Evolutionary conservation across 192 early-diverging fungal species (phyloP), one percentile per base, ranked within the genome.

Genomic region (Chytriomyces confervae): DNA sequence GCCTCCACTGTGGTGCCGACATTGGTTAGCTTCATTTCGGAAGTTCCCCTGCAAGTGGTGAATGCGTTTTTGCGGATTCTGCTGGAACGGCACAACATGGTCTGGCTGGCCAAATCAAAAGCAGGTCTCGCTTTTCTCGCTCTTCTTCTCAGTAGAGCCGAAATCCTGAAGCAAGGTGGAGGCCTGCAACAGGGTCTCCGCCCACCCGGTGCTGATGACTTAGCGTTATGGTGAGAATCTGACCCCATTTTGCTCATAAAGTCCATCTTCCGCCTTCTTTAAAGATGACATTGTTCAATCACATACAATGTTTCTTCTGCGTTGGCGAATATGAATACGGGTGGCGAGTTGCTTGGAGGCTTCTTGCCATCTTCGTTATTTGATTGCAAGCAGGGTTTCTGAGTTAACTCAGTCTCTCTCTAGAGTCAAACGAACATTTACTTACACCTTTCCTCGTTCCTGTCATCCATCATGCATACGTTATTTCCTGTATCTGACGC

Each of bases 1-100:
- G 89, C 97, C 89, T 89, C 93, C 69, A 89, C 91, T 6, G 91
- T 95, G n/a, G 87, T 97, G 49, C 97, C 97, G 8, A 90, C 93
- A 7, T 78, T 96, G 9, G 88, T 96, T 24, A 86, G 85, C 7
- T 91, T 96, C 67, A 82, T 98, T 36, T 85, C 92, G 1, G 96
- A 98, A 62, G 88, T 95, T 0, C 93, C 94, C 18, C 82, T 98
- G 67, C 88, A 89, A 61, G 91, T 95, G 36, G 88, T 99, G 13
- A 93, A 93, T 69, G 90, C 90, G 4, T 85, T 94, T 57, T 87
- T 96, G 85, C 87, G 89, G 16, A 84, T 96, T 61, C 89, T 98
- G 50, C 89, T 99, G 78, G 93, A 96, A 73, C 90, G 96, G 45
- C 96, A 97, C 85, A 94, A 94, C 72, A 86, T 97, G 72, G 81